These are phyloP conservation scores for Phaeoacremonium minimum DNA, from an alignment of 2,329 filamentous ascomycete species.

Conservation along the genomic window DNA sequence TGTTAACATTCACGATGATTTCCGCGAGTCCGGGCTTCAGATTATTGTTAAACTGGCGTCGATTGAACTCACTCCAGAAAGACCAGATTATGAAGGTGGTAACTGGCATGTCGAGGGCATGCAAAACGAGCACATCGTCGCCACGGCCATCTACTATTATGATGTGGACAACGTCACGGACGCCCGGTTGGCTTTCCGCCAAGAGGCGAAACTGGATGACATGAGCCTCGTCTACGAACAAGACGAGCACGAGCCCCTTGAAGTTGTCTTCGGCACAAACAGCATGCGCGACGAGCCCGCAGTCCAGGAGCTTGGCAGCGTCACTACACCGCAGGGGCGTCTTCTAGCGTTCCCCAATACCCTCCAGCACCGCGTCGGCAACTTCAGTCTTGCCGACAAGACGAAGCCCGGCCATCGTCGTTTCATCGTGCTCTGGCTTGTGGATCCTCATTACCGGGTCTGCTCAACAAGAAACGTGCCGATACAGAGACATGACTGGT, in stretches of 20 bases:
- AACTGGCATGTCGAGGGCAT: slow-evolving; percentile 52
- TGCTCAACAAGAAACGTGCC: slow-evolving; percentile 39
- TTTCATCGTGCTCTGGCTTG: slow-evolving; percentile 56
- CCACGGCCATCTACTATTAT: slow-evolving; percentile 60
- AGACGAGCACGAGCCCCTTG: slow-evolving; percentile 25
- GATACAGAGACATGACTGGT: slow-evolving; percentile 36
- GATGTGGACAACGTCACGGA: slow-evolving; percentile 56
- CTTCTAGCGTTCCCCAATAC: slow-evolving; percentile 53
- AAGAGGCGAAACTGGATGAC: slow-evolving; percentile 25
- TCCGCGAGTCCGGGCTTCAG: slow-evolving; percentile 36
- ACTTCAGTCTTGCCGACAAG: slow-evolving; percentile 47
- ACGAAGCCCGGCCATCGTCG: slow-evolving; percentile 52
- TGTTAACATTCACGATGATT: slow-evolving; percentile 11
- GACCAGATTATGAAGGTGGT: slow-evolving; percentile 48
- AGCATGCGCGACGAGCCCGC: slow-evolving; percentile 22
- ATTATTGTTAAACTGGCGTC: slow-evolving; percentile 61
- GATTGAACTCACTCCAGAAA: slow-evolving; percentile 55
- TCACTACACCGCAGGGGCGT: slow-evolving; percentile 40
- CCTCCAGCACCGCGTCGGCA: slow-evolving; percentile 45
- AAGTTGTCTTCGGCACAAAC: slow-evolving; percentile 26
- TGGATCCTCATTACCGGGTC: slow-evolving; percentile 48
- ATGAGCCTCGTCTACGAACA: slow-evolving; percentile 22
- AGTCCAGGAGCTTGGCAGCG: slow-evolving; percentile 40
- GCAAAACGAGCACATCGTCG: slow-evolving; percentile 60
- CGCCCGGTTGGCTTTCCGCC: slow-evolving; percentile 45